A percentile compares a stretch with the other conserved stretches of the same genome.
These are phyloP conservation scores for Russula dissimulans DNA, from an alignment of 768 basidiomycete genomes.

Conservation along the genomic window DNA sequence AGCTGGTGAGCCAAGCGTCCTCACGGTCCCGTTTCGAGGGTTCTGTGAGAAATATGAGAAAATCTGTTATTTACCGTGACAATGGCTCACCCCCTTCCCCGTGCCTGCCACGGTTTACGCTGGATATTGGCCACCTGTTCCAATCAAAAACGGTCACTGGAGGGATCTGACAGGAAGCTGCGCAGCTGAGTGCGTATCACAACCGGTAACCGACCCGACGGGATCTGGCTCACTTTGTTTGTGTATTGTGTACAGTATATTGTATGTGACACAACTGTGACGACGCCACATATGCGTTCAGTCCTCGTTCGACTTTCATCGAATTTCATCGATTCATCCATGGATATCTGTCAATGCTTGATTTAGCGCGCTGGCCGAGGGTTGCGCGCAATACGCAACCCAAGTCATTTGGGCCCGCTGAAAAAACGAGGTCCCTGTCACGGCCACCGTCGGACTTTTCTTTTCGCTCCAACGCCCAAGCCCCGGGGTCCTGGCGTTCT, in stretches of 20 bases:
- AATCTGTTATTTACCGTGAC: slow-evolving; percentile 1
- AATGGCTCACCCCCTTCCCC: neutral
- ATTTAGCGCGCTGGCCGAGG: neutral
- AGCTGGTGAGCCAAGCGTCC: neutral
- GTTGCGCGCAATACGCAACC: neutral
- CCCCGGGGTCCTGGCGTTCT: neutral
- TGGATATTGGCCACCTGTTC: neutral
- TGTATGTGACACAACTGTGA: slow-evolving; percentile 7
- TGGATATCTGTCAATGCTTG: neutral
- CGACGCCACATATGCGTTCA: neutral
- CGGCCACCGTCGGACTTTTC: neutral
- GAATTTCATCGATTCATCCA: too few species aligned
- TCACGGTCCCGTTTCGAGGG: neutral
- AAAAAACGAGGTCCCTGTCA: neutral
- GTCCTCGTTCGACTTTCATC: neutral
- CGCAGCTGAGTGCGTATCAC: neutral
- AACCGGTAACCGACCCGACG: neutral
- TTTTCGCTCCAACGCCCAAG: neutral
- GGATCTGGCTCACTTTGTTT: neutral
- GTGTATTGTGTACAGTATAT: neutral
- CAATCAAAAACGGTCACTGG: neutral
- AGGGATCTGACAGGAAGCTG: neutral
- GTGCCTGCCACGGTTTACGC: neutral
- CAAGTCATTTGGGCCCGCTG: neutral
- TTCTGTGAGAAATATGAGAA: slow-evolving; percentile 8